Base-by-base conservation (phyloP, 352 stramenopile genomes). In the Pythium aristosporum region DNA sequence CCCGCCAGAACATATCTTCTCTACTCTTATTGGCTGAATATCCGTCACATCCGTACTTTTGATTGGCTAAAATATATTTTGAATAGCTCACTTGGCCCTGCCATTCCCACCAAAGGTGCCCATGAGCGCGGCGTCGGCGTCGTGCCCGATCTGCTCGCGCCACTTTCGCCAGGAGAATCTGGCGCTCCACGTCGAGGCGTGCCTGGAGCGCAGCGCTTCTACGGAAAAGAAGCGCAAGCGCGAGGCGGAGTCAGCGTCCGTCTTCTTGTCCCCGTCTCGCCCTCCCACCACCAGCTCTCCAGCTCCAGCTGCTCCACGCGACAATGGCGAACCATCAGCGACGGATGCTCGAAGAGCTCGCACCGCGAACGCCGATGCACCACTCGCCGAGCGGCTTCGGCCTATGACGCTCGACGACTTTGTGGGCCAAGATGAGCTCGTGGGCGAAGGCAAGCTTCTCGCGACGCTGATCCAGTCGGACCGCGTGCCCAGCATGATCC, bases 401-500 rank as follows among this genome's bases (percentile, higher is more conserved):
- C 87, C 87, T 10, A 79, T 56, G 13, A 56, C 67, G 15, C 61
- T 96, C 46, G 65, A 88, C 3, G 76, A 92, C 21, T 56, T 94
- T 10, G 73, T 92, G 1, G 87, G 82, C 2, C 79, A 89, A 43
- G 81, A 91, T 8, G 79, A 92, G 52, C 75, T 92, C 9, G 52
- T 91, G 13, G 78, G 77, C 0, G 61, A 76, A 11, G 79, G 79
- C 44, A 92, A 91, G 69, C 71, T 87, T 0, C 56, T 94, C 3
- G 59, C 74, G 18, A 74, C 75, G 37, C 65, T 94, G 18, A 88
- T 91, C 36, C 65, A 90, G 23, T 74, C 75, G 11, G 77, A 92
- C 58, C 77, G 76, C 65, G 79, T 92, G 58, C 86, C 84, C 6
- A 93, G 89, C 61, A 94, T 94, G 83, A 92, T 94, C 66, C 65